These are phyloP conservation scores for Marasmius oreades DNA, from an alignment of 1,284 basidiomycete species.

Conservation along the genomic window DNA sequence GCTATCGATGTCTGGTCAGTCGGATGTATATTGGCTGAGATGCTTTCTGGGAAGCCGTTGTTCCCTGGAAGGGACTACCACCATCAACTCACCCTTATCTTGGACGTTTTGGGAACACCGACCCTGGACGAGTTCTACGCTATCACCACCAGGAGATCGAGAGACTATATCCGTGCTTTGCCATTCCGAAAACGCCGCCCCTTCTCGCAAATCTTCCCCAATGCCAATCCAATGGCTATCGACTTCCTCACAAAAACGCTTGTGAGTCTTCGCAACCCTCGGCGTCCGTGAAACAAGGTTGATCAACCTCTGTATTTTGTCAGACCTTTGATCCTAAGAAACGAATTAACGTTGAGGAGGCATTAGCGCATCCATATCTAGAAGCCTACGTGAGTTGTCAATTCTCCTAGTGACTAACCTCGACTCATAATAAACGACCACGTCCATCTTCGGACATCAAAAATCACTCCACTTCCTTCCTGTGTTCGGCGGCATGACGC, in stretches of 20 bases:
- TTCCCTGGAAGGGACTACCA: constrained; percentile 98
- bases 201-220: constrained; percentile 82
- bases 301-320: neutral
- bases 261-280: constrained; percentile 47
- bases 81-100: constrained; percentile 87
- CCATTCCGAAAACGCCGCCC: constrained; percentile 83
- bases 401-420: neutral
- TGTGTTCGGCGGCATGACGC: too few relatives aligned
- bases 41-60: constrained; percentile 90
- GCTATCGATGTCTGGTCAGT: constrained; percentile 94
- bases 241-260: constrained; percentile 92
- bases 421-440: neutral
- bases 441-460: neutral
- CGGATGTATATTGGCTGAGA: constrained; percentile 95
- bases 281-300: constrained; percentile 5
- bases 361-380: constrained; percentile 88
- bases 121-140: constrained; percentile 90
- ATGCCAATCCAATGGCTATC: constrained; percentile 79
- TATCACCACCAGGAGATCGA: constrained; percentile 80
- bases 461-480: too few relatives aligned
- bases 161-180: constrained; percentile 87
- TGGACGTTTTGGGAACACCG: constrained; percentile 92
- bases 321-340: constrained; percentile 94
- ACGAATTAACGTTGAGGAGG: constrained; percentile 87
- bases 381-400: constrained; percentile 75